Base-by-base conservation (phyloP, 2,329 filamentous ascomycete species). In the Tolypocladium tropicale region DNA sequence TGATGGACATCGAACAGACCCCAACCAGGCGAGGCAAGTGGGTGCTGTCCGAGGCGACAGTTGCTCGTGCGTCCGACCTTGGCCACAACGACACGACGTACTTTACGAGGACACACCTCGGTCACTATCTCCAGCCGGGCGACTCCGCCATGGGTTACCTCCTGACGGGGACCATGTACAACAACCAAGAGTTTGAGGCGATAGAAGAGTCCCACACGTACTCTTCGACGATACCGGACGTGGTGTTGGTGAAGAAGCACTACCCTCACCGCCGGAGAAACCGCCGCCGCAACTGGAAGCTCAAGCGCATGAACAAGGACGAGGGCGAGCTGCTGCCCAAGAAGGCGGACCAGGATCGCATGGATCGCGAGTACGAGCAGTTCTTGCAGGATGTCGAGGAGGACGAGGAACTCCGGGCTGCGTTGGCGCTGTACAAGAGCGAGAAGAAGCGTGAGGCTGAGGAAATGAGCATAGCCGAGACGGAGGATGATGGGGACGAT, bases 311-410 rank as follows among this genome's bases (percentile, higher is more conserved):
- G 89, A 81, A 81, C 62, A 88, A 84, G 74, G 92, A 97, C 60
- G 90, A 96, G 69, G 88, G 88, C 62, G 93, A 96, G 62, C 80
- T 95, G 70, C 75, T 92, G 61, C 89, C 90, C 37, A 86, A 89
- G 77, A 90, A 96, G 75, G 79, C 90, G 58, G 92, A 97, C 68
- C 88, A 93, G 68, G 89, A 92, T 58, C 84, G 85, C 60, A 84
- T 95, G 77, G 92, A 97, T 68, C 83, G 86, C 62, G 94, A 99
- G 73, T 99, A 95, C 74, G 94, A 99, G 76, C 84, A 92, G 82
- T 99, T 99, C 83, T 76, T 99, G 78, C 86, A 88, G 50, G 94
- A 99, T 71, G 90, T 99, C 12, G 95, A 99, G 74, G 92, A 97
- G 69, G 94, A 99, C 70, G 81, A 88, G 54, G 94, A 99, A 67